Evolutionary conservation across 352 stramenopile genomes (phyloP).

Genomic region (Phytophthora constricta): DNA sequence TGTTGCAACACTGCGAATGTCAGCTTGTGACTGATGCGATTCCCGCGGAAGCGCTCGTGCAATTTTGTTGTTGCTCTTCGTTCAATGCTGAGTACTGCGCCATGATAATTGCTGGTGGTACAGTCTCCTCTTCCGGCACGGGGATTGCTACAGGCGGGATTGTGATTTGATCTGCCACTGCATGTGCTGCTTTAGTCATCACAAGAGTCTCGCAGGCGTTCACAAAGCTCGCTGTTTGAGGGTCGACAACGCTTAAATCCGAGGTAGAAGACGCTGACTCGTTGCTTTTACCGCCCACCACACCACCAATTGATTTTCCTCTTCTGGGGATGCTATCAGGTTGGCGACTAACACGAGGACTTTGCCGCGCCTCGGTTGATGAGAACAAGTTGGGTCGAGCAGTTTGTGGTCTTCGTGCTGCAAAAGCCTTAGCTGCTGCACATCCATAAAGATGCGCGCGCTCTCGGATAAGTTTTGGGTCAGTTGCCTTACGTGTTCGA

Average conservation of each 20-base stretch:
- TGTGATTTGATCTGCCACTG: conserved; percentile 53
- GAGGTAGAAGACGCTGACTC: neutral
- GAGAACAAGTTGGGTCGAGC: conserved; percentile 21
- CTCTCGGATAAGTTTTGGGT: conserved; percentile 48
- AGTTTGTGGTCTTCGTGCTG: conserved; percentile 26
- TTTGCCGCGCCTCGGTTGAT: neutral
- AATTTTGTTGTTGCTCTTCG: conserved; percentile 57
- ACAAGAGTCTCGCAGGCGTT: conserved; percentile 64
- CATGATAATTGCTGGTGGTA: conserved; percentile 63
- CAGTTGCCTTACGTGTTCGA: conserved; percentile 19
- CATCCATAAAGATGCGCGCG: conserved; percentile 59
- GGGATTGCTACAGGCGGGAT: conserved; percentile 47
- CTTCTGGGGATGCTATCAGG: conserved; percentile 10
- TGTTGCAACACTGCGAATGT: conserved; percentile 69
- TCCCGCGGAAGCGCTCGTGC: conserved; percentile 62
- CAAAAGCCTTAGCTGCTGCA: conserved; percentile 58
- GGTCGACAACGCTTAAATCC: neutral
- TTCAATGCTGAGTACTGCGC: conserved; percentile 64
- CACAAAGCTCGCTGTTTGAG: neutral
- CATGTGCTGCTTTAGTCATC: conserved; percentile 60
- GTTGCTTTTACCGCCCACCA: neutral
- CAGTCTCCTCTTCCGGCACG: conserved; percentile 37
- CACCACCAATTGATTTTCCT: neutral
- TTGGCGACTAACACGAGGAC: conserved; percentile 12
- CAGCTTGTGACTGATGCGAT: conserved; percentile 66